A percentile compares a stretch with the other conserved stretches of the same genome.
These are phyloP conservation scores for Plantago major DNA, from an alignment of 257 asterid species.

Conservation along the genomic window DNA sequence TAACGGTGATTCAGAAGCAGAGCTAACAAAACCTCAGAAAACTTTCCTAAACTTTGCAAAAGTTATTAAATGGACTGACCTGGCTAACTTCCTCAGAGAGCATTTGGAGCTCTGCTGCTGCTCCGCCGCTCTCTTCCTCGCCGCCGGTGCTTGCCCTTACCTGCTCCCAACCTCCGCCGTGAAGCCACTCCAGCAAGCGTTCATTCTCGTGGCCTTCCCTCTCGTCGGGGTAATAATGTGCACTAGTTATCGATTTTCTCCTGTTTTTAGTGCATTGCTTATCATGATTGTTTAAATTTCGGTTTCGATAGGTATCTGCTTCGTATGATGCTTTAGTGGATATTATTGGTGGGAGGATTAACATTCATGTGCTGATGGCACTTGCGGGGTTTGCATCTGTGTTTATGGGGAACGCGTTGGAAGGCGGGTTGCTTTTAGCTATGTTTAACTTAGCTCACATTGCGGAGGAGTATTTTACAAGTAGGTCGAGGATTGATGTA, in stretches of 20 bases:
- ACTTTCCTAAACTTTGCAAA: constrained; percentile 54
- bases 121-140: constrained; percentile 66
- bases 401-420: constrained; percentile 87
- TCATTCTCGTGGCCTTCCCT: constrained; percentile 72
- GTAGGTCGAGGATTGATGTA: constrained; percentile 81
- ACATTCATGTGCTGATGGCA: constrained; percentile 98
- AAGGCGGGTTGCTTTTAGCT: constrained; percentile 95
- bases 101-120: constrained; percentile 87
- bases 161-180: constrained; percentile 53
- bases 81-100: constrained; percentile 72
- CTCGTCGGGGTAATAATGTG: constrained; percentile 69
- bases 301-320: constrained; percentile 60
- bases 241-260: background rate
- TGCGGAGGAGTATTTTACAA: constrained; percentile 94
- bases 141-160: constrained; percentile 74
- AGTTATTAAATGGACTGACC: constrained; percentile 54
- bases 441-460: constrained; percentile 98
- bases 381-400: constrained; percentile 96
- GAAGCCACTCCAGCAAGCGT: constrained; percentile 54
- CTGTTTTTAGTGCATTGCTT: background rate
- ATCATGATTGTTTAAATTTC: background rate
- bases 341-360: constrained; percentile 78
- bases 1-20: constrained; percentile 26
- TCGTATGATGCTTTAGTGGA: constrained; percentile 82
- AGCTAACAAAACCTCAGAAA: constrained; percentile 63